Percentiles rank a stretch among this genome's conserved stretches.
Conservation (phyloP, 192 early-diverging fungal genomes). For the Backusella tarrabulga region DNA sequence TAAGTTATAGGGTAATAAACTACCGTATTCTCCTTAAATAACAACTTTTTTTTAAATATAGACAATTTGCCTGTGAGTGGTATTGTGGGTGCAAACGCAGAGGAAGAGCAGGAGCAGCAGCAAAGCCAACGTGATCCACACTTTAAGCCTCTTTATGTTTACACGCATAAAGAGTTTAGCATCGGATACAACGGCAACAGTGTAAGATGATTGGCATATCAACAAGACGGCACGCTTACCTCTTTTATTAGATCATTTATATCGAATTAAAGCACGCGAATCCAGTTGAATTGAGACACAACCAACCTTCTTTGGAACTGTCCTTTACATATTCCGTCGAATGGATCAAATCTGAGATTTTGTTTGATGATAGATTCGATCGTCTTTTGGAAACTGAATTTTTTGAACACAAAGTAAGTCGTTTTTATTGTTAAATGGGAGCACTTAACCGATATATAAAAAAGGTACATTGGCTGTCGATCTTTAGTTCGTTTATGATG, state of each 20-base stretch:
- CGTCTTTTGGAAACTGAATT: conserved; percentile 69
- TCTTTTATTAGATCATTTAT: conserved; percentile 46
- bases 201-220: conserved; percentile 26
- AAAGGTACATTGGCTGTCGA: conserved; percentile 82
- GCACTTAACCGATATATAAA: not conserved
- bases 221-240: not conserved
- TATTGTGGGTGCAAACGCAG: conserved; percentile 46
- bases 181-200: conserved; percentile 62
- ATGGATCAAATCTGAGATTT: conserved; percentile 51
- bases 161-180: conserved; percentile 60
- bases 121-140: not conserved
- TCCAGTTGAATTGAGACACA: conserved; percentile 32
- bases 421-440: not conserved
- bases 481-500: conserved; percentile 83
- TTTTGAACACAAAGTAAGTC: conserved; percentile 75
- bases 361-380: conserved; percentile 64
- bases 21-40: conserved; percentile 27
- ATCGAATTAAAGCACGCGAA: conserved; percentile 41
- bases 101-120: not conserved
- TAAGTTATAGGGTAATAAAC: conserved; percentile 14
- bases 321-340: conserved; percentile 74
- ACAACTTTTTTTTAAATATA: not conserved
- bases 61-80: conserved; percentile 62
- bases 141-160: conserved; percentile 40
- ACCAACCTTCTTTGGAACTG: conserved; percentile 33